Evolutionary conservation across 768 basidiomycete species (phyloP).

Genomic region (Amanita exitialis): DNA sequence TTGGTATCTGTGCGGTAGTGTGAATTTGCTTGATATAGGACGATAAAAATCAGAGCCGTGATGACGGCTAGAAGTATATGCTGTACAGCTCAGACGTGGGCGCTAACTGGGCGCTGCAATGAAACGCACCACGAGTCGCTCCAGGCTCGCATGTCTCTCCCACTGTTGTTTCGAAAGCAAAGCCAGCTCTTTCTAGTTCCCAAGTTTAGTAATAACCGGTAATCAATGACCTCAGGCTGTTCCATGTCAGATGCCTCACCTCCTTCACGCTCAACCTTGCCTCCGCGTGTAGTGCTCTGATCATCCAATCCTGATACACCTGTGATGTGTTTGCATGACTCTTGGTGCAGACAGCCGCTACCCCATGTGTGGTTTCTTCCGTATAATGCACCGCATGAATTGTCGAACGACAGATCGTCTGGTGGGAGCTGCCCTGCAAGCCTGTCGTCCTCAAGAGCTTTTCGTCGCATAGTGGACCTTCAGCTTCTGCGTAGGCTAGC

Average conservation of each 20-base stretch:
- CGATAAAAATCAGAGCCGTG: slow-evolving; percentile 22
- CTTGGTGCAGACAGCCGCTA: not conserved
- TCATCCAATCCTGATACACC: slow-evolving; percentile 48
- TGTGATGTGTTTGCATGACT: slow-evolving; percentile 17
- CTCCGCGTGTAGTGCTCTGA: slow-evolving; percentile 57
- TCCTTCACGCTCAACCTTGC: slow-evolving; percentile 40
- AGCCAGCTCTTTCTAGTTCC: slow-evolving; percentile 31
- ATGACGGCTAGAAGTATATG: slow-evolving; percentile 24
- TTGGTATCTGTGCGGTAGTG: slow-evolving; percentile 14
- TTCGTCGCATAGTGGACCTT: not conserved
- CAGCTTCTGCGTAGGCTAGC: slow-evolving; percentile 4
- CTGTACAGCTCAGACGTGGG: slow-evolving; percentile 9
- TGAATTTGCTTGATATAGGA: slow-evolving; percentile 24
- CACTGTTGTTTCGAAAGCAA: slow-evolving; percentile 30
- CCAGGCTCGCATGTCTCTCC: slow-evolving; percentile 37
- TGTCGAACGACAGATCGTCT: not conserved
- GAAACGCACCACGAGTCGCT: slow-evolving; percentile 14
- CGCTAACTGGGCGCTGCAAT: not conserved
- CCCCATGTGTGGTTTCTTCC: not conserved
- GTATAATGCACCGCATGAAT: not conserved
- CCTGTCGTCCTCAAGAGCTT: not conserved
- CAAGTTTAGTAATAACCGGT: slow-evolving; percentile 7
- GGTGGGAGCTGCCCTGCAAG: too few species aligned
- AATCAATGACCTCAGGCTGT: too few species aligned
- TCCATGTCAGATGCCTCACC: slow-evolving; percentile 28